Evolutionary conservation across 345 rosid species (phyloP), one percentile per base, ranked within the genome.

Genomic region (Noccaea caerulescens): DNA sequence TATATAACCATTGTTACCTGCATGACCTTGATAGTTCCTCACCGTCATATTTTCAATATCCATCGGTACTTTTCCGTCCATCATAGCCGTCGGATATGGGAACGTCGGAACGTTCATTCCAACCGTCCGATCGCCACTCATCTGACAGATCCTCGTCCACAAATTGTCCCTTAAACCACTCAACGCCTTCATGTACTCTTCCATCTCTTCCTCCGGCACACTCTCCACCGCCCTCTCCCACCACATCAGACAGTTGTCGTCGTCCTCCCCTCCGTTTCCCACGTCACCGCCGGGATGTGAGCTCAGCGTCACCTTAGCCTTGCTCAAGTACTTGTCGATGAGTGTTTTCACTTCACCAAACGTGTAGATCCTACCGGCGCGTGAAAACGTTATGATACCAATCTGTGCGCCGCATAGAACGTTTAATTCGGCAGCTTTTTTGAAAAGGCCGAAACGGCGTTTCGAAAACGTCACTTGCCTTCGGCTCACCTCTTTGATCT

Each of bases 381-480:
- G 70, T 6, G 80, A 77, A 61, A 66, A 77, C 52, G 73, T 60
- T 36, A 77, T 41, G 51, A 77, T 77, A 20, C 64, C 73, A 10
- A 77, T 66, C 27, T 77, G 68, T 6, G 73, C 77, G 27, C 72
- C 77, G 55, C 80, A 42, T 5, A 77, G 77, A 23, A 71, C 72
- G 73, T 77, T 71, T 54, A 77, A 2, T 0, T 77, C 77, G 9
- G 80, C 77, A 2, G 80, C 73, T 66, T 77, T 77, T 32, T 71
- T 71, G 61, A 72, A 77, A 16, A 72, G 64, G 0, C 80, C 77
- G 3, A 10, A 8, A 39, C 77, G 43, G 55, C 80, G 77, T 77
- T 77, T 77, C 1, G 77, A 67, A 32, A 77, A 77, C 65, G 80
- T 72, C 18, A 77, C 80, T 72, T 77, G 80, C 13, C 81, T 53